These are phyloP conservation scores for Podospora pseudocomata DNA, from an alignment of 495 filamentous ascomycete species.

Conservation along the genomic window DNA sequence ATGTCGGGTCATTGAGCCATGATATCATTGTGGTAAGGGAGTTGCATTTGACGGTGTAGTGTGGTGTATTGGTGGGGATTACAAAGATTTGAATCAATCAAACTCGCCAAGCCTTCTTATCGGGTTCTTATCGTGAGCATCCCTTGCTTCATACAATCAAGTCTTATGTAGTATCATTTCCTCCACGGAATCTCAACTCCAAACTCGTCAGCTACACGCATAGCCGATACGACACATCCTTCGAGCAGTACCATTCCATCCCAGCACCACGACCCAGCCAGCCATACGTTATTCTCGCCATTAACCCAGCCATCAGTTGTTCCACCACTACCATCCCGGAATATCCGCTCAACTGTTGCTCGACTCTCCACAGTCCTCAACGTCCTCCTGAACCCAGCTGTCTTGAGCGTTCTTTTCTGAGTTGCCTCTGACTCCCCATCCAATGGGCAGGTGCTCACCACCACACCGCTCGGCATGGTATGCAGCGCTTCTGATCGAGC, in stretches of 20 bases:
- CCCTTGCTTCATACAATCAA: neutral
- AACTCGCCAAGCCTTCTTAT: neutral
- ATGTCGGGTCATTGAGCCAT: neutral
- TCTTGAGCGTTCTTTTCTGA: conserved; percentile 21
- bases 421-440: conserved; percentile 5
- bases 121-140: neutral
- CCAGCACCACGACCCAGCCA: conserved; percentile 60
- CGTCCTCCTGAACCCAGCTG: conserved; percentile 35
- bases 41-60: neutral
- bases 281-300: conserved; percentile 48
- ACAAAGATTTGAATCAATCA: neutral
- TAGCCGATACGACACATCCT: conserved; percentile 55
- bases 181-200: conserved; percentile 43
- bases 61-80: neutral
- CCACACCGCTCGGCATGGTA: conserved; percentile 28
- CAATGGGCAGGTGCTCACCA: conserved; percentile 34
- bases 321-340: neutral
- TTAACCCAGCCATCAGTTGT: conserved; percentile 29
- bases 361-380: conserved; percentile 33
- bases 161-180: neutral
- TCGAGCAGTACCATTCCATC: conserved; percentile 62
- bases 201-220: conserved; percentile 47
- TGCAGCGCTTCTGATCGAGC: conserved; percentile 32
- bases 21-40: neutral
- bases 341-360: conserved; percentile 21